Evolutionary conservation across 495 filamentous ascomycete species (phyloP), one percentile per base, ranked within the genome.

Genomic region (Lasiosphaeria ovina): DNA sequence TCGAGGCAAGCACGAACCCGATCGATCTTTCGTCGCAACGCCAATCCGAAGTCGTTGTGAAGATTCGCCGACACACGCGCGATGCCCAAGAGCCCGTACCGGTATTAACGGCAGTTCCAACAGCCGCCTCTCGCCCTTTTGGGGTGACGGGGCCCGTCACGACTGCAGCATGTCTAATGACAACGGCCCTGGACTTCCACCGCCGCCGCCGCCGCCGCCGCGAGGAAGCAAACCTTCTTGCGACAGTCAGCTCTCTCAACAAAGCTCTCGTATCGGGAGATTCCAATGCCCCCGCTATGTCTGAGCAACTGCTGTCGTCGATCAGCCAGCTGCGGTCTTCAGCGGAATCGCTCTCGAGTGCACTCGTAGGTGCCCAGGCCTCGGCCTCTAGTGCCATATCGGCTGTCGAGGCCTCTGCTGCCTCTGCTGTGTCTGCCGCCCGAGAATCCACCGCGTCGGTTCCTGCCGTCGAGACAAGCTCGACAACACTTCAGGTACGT

Each of bases 211-310:
- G 36, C 44, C 34, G n/a, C 16, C 55, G 35, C 24, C 51, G 51
- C n/a, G 49, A 60, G n/a, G 40, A 56, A 24, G 44, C 34, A 31
- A 66, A 59, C 40, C 33, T 59, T 12, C 33, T 60, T 4, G 55
- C 35, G 33, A 62, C 55, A 4, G 63, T 63, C 48, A 58, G 47
- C n/a, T 64, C 62, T 14, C 58, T 69, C 38, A 64, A 59, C 55
- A 55, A 50, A 35, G 62, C 60, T 14, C 60, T 71, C 3, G 48
- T 60, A 14, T 61, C 61, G 14, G 60, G 57, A 0, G 57, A 9
- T 7, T 47, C 62, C 34, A 55, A 53, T 3, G 59, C 59, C 0
- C 5, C 51, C 1, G 62, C 54, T 24, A 40, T 67, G 16, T 65
- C 64, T 1, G 51, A 42, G 38, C 52, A 62, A 16, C 14, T 70